Evolutionary conservation across 148 eudicot genomes (phyloP), one percentile per base, ranked within the genome.

Genomic region (Rhododendron molle): DNA sequence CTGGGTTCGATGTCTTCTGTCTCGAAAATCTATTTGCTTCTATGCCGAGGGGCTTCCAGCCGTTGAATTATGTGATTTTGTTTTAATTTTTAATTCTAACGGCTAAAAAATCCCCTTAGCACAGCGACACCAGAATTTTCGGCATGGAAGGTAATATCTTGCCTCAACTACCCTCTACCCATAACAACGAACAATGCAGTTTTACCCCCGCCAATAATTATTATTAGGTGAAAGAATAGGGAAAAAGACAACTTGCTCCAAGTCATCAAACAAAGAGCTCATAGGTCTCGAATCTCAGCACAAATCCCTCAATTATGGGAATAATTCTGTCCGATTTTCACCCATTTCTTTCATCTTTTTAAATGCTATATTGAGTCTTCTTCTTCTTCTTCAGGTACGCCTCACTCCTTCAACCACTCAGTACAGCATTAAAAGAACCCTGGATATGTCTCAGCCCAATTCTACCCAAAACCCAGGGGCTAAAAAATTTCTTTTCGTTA

Each of bases 381-480:
- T 36, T 5, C 43, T 60, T 32, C 56, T 67, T 67, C 77, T 34
- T 54, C 50, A 47, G 10, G 36, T 34, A 34, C 36, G 36, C 36
- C 36, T 34, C 50, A 47, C 2, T 72, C 86, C 81, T 46, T 81
- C 87, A 14, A 77, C 62, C 74, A 58, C 3, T 30, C 82, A 13
- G 7, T 81, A 34, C 21, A 28, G 74, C 16, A 14, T 15, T 28
- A 32, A 23, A 21, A 72, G 32, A 74, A 81, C 82, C 3, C 73
- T 87, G 9, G 34, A 26, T 4, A 87, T 87, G 87, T 46, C 89
- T 74, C 86, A 81, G 38, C 84, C 78, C 10, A 79, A 14, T 79
- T 83, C 88, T 36, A 34, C 82, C 69, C 85, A 81, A 81, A 81
- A 84, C 76, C 74, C 90, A 60, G 88, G 90, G 84, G 47, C 7